Evolutionary conservation across 2,329 filamentous ascomycete genomes (phyloP).

Genomic region (Thermothelomyces thermophilus): DNA sequence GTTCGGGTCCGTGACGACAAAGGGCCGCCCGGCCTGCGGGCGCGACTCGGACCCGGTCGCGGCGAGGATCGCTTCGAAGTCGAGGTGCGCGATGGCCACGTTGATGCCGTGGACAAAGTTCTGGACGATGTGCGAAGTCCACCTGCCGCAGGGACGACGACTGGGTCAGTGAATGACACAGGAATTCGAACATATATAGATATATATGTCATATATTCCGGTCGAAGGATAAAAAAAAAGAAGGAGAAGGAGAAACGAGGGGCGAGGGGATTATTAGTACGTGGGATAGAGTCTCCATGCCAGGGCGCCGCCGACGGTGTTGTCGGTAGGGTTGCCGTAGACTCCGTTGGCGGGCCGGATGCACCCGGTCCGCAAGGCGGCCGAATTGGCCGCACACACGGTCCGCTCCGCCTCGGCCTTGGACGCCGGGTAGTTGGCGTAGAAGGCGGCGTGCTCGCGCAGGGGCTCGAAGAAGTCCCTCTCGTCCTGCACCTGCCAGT

Average conservation of each 20-base stretch:
- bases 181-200: neutral
- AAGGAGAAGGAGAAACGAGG: neutral
- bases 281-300: constrained; percentile 34
- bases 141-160: constrained; percentile 24
- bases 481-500: constrained; percentile 41
- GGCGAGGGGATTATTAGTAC: constrained; percentile 30
- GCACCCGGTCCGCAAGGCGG: constrained; percentile 41
- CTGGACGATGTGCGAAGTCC: constrained; percentile 35
- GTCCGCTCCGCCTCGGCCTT: constrained; percentile 48
- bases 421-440: constrained; percentile 43
- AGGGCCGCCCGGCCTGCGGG: constrained; percentile 34
- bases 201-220: neutral
- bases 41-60: constrained; percentile 20
- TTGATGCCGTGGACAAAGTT: constrained; percentile 38
- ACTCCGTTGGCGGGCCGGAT: constrained; percentile 48
- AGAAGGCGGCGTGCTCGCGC: constrained; percentile 37
- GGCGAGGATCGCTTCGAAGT: constrained; percentile 36
- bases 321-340: constrained; percentile 45
- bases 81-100: constrained; percentile 36
- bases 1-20: constrained; percentile 38
- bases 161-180: neutral
- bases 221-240: neutral
- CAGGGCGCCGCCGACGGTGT: constrained; percentile 39
- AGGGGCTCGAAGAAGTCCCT: constrained; percentile 36
- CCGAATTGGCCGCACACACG: constrained; percentile 25